Evolutionary conservation across 1,284 basidiomycete genomes (phyloP).

Genomic region (Blastosporella zonata): DNA sequence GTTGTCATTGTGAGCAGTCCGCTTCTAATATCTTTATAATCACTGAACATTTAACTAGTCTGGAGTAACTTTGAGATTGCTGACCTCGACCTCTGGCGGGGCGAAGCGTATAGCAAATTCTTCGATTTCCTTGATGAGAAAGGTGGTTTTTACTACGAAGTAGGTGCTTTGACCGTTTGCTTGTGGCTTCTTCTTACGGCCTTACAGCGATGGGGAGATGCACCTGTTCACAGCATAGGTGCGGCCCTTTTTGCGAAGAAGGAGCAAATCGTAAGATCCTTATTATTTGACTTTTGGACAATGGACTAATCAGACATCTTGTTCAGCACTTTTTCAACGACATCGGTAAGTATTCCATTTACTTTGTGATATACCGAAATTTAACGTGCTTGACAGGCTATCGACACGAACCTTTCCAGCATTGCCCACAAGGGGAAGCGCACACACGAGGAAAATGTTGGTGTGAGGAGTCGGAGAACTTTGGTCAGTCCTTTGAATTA

Average conservation of each 20-base stretch:
- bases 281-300: background rate
- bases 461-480: conserved; percentile 62
- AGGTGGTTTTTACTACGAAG: conserved; percentile 94
- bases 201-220: conserved; percentile 81
- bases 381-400: conserved; percentile 38
- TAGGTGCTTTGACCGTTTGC: conserved; percentile 20
- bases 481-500: conserved; percentile 42
- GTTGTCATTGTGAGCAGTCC: conserved; percentile 76
- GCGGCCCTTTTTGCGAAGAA: conserved; percentile 79
- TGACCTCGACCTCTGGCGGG: conserved; percentile 80
- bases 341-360: conserved; percentile 29
- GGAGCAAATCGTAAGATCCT: conserved; percentile 60
- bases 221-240: conserved; percentile 86
- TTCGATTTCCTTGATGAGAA: conserved; percentile 81
- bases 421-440: conserved; percentile 63
- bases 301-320: conserved; percentile 15
- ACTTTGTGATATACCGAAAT: background rate
- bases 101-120: conserved; percentile 80
- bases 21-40: background rate
- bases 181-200: conserved; percentile 4
- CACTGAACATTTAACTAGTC: conserved; percentile 41
- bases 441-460: conserved; percentile 66
- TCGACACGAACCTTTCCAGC: conserved; percentile 77
- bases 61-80: conserved; percentile 94
- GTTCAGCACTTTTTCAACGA: conserved; percentile 68